Conservation (phyloP, 768 basidiomycete species). For the Lactarius indigo region DNA sequence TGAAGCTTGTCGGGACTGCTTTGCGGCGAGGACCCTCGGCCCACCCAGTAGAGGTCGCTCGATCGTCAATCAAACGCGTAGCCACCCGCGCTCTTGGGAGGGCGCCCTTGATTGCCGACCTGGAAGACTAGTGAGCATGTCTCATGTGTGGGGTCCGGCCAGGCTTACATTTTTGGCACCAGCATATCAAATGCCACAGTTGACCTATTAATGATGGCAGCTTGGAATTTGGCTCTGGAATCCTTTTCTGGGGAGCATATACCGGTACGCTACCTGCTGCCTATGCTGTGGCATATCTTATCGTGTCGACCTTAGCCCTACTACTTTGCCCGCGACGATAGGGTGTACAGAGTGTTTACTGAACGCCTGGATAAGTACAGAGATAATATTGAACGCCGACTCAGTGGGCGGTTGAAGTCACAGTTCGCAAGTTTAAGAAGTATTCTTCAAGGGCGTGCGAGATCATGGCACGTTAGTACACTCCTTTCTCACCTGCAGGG, state of each 20-base stretch:
- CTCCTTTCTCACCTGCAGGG: neutral
- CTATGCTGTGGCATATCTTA: constrained; percentile 7
- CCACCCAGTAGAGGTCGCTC: constrained; percentile 73
- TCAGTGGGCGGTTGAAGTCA: constrained; percentile 61
- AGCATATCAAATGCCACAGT: constrained; percentile 88
- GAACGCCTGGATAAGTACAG: constrained; percentile 39
- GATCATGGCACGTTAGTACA: constrained; percentile 25
- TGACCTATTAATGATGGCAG: constrained; percentile 77
- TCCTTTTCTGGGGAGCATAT: constrained; percentile 59
- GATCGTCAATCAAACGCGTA: constrained; percentile 75
- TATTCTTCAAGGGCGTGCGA: constrained; percentile 19
- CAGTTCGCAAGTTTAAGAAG: constrained; percentile 56
- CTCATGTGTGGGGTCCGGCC: neutral
- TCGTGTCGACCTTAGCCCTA: constrained; percentile 48
- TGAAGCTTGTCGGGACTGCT: constrained; percentile 63
- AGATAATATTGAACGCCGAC: constrained; percentile 43
- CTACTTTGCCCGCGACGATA: constrained; percentile 91
- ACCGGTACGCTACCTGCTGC: constrained; percentile 52
- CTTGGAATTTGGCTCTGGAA: constrained; percentile 68
- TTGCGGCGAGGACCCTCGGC: constrained; percentile 64
- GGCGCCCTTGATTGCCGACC: constrained; percentile 69
- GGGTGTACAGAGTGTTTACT: constrained; percentile 69
- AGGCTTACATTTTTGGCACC: neutral
- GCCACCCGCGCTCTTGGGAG: constrained; percentile 83
- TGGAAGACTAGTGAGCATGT: constrained; percentile 82